Conservation (phyloP, 2,329 filamentous ascomycete genomes). For the Cadophora gregata region DNA sequence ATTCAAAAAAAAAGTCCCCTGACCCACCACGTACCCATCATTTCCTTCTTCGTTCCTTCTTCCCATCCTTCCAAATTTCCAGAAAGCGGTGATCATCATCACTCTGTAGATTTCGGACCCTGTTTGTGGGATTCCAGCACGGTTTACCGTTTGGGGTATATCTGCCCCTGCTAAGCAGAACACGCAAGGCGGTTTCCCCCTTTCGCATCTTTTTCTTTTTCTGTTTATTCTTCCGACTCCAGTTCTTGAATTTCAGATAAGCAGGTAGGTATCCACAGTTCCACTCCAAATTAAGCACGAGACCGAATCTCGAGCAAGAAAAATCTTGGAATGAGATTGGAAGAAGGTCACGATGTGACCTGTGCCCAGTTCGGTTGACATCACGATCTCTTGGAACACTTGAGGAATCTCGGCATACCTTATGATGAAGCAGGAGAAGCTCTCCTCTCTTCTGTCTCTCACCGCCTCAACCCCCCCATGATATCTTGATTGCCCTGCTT, state of each 20-base stretch:
- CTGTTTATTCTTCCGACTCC: no score
- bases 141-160: constrained; percentile 4
- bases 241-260: no score
- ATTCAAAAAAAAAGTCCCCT: not conserved
- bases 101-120: not conserved
- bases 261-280: not conserved
- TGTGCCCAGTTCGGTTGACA: not conserved
- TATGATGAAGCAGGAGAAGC: not conserved
- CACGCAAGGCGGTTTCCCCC: not conserved
- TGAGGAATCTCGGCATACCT: not conserved
- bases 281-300: not conserved
- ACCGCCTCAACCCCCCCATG: not conserved
- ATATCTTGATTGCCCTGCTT: not conserved
- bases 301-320: not conserved
- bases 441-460: not conserved
- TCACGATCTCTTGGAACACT: constrained; percentile 4
- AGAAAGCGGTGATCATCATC: not conserved
- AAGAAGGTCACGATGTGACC: constrained; percentile 5
- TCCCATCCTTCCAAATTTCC: constrained; percentile 3
- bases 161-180: constrained; percentile 6
- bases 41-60: constrained; percentile 14
- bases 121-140: not conserved
- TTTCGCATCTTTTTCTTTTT: not conserved
- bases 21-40: constrained; percentile 10
- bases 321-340: constrained; percentile 1